Evolutionary conservation across 371 early-diverging fungal species (phyloP).

Genomic region (Apophysomyces variabilis): DNA sequence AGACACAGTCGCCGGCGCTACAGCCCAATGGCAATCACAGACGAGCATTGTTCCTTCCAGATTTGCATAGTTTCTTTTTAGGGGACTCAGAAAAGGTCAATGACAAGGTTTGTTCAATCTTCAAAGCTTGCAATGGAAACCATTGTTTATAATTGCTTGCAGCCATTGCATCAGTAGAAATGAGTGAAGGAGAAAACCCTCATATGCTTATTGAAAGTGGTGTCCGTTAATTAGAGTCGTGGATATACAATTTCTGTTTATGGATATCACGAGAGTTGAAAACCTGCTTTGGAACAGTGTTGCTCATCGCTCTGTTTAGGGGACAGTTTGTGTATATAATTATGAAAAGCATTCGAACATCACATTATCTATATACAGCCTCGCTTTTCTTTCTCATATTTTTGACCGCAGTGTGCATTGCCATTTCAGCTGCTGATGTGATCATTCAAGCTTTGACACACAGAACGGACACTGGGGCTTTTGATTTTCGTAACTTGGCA

Average conservation of each 20-base stretch:
- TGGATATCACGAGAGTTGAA: not conserved
- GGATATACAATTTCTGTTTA: not conserved
- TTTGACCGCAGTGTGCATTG: slow-evolving; percentile 54
- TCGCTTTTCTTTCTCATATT: slow-evolving; percentile 42
- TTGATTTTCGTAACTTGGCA: slow-evolving; percentile 57
- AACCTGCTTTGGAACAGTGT: not conserved
- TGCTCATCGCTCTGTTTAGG: not conserved
- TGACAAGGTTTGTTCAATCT: too few relatives aligned
- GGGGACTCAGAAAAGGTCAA: too few relatives aligned
- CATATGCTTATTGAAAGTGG: too few relatives aligned
- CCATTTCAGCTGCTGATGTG: slow-evolving; percentile 66
- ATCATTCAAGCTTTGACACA: slow-evolving; percentile 63
- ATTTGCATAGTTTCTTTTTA: too few relatives aligned
- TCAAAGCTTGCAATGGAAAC: too few relatives aligned
- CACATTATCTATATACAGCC: slow-evolving; percentile 40
- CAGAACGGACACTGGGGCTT: slow-evolving; percentile 32
- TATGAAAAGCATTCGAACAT: slow-evolving; percentile 22
- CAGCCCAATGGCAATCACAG: too few relatives aligned
- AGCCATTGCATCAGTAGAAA: too few relatives aligned
- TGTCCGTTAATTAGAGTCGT: not conserved
- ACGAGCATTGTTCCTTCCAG: too few relatives aligned
- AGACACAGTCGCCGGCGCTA: too few relatives aligned
- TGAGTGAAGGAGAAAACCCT: too few relatives aligned
- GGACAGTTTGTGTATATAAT: not conserved
- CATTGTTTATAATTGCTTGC: too few relatives aligned